Evolutionary conservation across 2,329 filamentous ascomycete genomes (phyloP), one percentile per base, ranked within the genome.

Genomic region (Apiospora malaysiana): DNA sequence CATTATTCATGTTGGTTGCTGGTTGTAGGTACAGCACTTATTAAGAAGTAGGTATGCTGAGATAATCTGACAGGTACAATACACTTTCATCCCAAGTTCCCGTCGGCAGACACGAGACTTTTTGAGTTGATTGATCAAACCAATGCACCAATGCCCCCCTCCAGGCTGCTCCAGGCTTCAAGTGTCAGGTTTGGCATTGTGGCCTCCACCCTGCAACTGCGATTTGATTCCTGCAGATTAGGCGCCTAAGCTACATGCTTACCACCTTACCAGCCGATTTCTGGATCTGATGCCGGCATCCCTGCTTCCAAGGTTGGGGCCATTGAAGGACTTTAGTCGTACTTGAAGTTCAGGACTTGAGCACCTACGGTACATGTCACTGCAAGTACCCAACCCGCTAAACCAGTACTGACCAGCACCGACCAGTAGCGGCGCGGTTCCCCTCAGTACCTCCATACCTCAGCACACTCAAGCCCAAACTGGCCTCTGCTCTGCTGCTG

Each of bases 231-330:
- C 56, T 63, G 56, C 56, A 63, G 56, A 63, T 63, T 63, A 63
- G 56, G 56, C 56, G 56, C 56, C 56, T 63, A 63, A 40, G 56
- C 56, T 63, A 63, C 56, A 59, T 32, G 51, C 56, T 40, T n/a
- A 45, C 32, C 42, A 45, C 27, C 56, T 40, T n/a, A 45, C 32
- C 42, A 45, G 42, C 42, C 10, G 56, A 63, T 63, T 63, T 59
- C 51, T 59, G 63, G 63, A 66, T 66, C 63, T 67, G 65, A 46
- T 67, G 65, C 65, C 65, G 65, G 65, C 43, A 67, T 46, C 65
- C 65, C 65, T 67, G 65, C 65, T 32, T 45, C 4, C 65, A 18
- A 67, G 21, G 37, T 45, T 66, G 65, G 43, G 40, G 65, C 43
- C 65, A 45, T 32, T 32, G 32, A 32, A 32, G 32, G 32, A 32